Conservation (phyloP, 345 rosid genomes). For the Erysimum cheiranthoides region DNA sequence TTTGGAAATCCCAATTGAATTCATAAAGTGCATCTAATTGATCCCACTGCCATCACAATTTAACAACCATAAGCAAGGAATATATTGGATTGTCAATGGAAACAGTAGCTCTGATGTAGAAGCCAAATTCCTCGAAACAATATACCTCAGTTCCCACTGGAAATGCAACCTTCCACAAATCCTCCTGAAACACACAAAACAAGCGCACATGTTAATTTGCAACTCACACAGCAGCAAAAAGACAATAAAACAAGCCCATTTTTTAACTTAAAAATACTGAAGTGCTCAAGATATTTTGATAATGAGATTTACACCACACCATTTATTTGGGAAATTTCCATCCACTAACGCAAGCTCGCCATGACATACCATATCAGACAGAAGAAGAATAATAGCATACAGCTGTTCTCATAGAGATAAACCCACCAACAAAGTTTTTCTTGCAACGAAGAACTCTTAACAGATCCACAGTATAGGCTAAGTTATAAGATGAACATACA, state of each 20-base stretch:
- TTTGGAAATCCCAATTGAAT: conserved; percentile 81
- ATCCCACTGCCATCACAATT: conserved; percentile 75
- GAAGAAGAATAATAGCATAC: neutral
- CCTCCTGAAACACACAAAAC: conserved; percentile 64
- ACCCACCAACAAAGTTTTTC: neutral
- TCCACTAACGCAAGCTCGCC: neutral
- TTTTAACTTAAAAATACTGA: neutral
- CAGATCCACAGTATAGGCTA: neutral
- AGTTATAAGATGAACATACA: neutral
- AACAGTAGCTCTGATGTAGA: neutral
- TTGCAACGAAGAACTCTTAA: conserved; percentile 3
- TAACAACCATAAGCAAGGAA: conserved; percentile 25
- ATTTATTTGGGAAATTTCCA: neutral
- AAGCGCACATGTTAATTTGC: conserved; percentile 14
- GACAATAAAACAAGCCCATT: neutral
- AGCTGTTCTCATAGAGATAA: conserved; percentile 4
- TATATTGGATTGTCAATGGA: neutral
- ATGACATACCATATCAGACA: conserved; percentile 4
- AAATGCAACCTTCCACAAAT: conserved; percentile 79
- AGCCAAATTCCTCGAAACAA: conserved; percentile 24
- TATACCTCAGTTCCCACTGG: conserved; percentile 96
- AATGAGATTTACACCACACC: neutral
- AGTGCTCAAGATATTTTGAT: neutral
- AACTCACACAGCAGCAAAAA: neutral
- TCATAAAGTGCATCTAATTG: conserved; percentile 74